These are phyloP conservation scores for Sclerotinia spermophila DNA, from an alignment of 2,329 filamentous ascomycete genomes.

Conservation along the genomic window DNA sequence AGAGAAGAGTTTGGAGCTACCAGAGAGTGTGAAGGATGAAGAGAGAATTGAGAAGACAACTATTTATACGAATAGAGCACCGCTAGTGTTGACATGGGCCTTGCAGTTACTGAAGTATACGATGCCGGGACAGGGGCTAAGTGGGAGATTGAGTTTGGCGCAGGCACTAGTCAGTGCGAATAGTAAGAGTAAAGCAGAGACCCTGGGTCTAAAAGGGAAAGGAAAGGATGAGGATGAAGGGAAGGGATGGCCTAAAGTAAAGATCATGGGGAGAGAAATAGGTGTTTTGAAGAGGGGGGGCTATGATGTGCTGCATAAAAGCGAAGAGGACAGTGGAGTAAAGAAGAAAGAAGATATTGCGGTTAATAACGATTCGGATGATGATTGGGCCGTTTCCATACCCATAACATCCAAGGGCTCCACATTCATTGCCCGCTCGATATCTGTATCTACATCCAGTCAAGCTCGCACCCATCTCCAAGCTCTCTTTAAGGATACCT, in stretches of 20 bases:
- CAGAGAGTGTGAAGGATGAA: constrained; percentile 52
- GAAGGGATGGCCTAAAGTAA: constrained; percentile 57
- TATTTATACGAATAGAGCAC: constrained; percentile 75
- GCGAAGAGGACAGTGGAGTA: constrained; percentile 8
- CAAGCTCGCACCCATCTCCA: constrained; percentile 46
- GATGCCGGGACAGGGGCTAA: constrained; percentile 80
- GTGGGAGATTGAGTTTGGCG: constrained; percentile 76
- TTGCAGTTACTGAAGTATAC: constrained; percentile 71
- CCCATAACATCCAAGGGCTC: constrained; percentile 52
- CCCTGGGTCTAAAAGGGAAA: constrained; percentile 18
- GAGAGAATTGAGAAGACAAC: constrained; percentile 54
- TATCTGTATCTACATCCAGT: constrained; percentile 40
- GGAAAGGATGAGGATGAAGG: constrained; percentile 15
- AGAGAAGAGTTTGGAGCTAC: constrained; percentile 60
- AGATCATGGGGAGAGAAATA: constrained; percentile 69
- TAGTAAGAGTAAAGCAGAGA: constrained; percentile 59
- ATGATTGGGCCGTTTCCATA: constrained; percentile 49
- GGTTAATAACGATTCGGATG: background rate
- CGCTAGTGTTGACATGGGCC: constrained; percentile 76
- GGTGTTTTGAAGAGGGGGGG: constrained; percentile 73
- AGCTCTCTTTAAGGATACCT: constrained; percentile 48
- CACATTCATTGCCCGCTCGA: constrained; percentile 54
- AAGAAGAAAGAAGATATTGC: constrained; percentile 2
- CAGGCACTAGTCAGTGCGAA: constrained; percentile 83
- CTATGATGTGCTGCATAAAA: constrained; percentile 43